phyloP scores from a whole-genome alignment of 345 rosid species.

The Eucalyptus grandis region DNA sequence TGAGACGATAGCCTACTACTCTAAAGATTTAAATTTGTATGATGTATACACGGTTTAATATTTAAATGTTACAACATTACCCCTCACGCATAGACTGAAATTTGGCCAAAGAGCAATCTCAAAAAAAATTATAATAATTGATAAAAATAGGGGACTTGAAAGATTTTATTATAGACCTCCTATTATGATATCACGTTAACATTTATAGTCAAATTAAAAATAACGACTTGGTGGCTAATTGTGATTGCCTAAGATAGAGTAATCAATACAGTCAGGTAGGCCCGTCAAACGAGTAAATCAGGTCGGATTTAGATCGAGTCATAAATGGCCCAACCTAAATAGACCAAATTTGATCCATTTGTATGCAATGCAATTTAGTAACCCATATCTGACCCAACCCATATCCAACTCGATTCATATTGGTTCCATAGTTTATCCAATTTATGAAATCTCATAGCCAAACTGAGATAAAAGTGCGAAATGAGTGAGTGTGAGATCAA shows the following conservation, averaged over 20 bases:
- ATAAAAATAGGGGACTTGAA: not conserved
- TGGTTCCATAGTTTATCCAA: no score
- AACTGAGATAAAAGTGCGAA: no score
- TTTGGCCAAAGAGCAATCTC: not conserved
- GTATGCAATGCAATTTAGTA: no score
- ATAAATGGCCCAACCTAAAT: no score
- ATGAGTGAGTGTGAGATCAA: no score
- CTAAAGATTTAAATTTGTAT: not conserved
- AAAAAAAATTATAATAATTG: not conserved
- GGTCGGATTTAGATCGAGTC: accelerated
- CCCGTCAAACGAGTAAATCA: no score
- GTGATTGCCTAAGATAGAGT: no score
- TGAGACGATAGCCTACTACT: not conserved
- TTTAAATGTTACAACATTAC: not conserved
- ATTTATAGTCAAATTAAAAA: no score
- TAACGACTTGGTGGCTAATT: no score
- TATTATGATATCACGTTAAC: not conserved
- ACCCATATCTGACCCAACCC: no score
- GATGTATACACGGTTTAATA: accelerated
- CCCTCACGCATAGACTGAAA: not conserved
- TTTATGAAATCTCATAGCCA: not conserved
- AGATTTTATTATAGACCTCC: not conserved
- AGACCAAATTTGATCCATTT: no score
- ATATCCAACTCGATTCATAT: no score
- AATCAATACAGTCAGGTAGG: accelerated